Base-by-base conservation (phyloP, 192 early-diverging fungal genomes). In the Coemansia sp. region DNA sequence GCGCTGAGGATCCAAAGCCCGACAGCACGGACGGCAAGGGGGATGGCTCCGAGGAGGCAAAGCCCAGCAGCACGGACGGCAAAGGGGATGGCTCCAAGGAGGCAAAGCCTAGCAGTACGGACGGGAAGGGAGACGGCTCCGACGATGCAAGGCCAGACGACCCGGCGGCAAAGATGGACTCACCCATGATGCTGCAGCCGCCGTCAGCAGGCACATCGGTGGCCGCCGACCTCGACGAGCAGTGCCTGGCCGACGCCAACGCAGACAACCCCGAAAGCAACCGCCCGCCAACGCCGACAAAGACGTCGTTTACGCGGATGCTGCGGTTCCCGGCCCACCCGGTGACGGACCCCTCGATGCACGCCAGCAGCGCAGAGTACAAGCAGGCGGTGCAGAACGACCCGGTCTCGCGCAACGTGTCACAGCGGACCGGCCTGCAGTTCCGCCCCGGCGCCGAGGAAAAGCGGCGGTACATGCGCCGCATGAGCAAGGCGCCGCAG, bases 231-330 rank as follows among this genome's bases (percentile, higher is more conserved):
- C 38, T 72, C 12, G 68, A 72, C 45, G 68, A 72, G 53, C 61
- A 60, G 35, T 51, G 51, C 25, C 41, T 72, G 43, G 68, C 68
- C 2, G 68, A 72, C 25, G 68, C 68, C 41, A 72, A 72, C 33
- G 61, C 68, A 8, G 61, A 72, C 57, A 72, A 72, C 31, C 68
- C 68, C 19, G 68, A 72, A 27, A 59, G 36, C 68, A 64, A 72
- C 56, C 68, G 68, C 11, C 68, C 68, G 44, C 68, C 68, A 1
- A 72, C 68, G 21, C 68, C 68, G 2, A 72, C 68, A 18, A 72
- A 72, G 49, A 31, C 43, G n/a, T 50, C 52, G 43, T 60, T 72
- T 26, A 40, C 61, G 10, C 61, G 68, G 10, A 64, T 64, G 56
- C 53, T 72, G 40, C 56, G 68, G 16, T 52, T 72, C 7, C 61